Conservation (phyloP, 2,329 filamentous ascomycete genomes). For the Diaporthe velutina region DNA sequence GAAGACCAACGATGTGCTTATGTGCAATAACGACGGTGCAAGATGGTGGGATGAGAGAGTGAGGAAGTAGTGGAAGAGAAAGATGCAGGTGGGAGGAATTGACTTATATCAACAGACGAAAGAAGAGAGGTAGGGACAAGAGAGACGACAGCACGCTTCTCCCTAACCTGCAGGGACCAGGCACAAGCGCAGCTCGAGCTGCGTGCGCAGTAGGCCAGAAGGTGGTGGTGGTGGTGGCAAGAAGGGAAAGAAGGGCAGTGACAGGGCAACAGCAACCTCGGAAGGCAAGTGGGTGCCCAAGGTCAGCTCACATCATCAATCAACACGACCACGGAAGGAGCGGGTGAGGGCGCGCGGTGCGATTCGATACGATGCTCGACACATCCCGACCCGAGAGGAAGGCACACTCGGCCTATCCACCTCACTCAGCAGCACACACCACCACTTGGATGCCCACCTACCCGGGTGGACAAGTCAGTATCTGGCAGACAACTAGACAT, state of each 20-base stretch:
- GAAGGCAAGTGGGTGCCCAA: neutral
- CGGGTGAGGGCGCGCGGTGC: constrained; percentile 10
- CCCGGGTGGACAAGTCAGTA: neutral
- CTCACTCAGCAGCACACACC: constrained; percentile 1
- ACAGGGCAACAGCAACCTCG: neutral
- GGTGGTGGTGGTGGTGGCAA: constrained; percentile 7
- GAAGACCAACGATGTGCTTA: constrained; percentile 31
- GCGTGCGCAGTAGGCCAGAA: constrained; percentile 7
- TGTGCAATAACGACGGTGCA: constrained; percentile 32
- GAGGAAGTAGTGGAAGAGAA: neutral
- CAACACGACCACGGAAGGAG: constrained; percentile 30
- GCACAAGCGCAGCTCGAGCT: constrained; percentile 16
- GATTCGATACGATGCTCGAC: constrained; percentile 2
- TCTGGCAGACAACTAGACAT: neutral
- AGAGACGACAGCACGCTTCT: neutral
- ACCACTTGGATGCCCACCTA: neutral
- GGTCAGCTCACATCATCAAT: constrained; percentile 37
- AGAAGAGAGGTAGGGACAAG: constrained; percentile 3
- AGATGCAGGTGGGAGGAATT: constrained; percentile 16
- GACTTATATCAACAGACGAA: constrained; percentile 34
- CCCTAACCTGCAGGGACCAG: constrained; percentile 24
- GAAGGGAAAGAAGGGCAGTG: neutral
- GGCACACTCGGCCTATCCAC: constrained; percentile 3
- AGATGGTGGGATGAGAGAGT: constrained; percentile 10
- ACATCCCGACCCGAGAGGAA: constrained; percentile 10